These are phyloP conservation scores for Lentinula detonsa DNA, from an alignment of 768 basidiomycete genomes.

Conservation along the genomic window DNA sequence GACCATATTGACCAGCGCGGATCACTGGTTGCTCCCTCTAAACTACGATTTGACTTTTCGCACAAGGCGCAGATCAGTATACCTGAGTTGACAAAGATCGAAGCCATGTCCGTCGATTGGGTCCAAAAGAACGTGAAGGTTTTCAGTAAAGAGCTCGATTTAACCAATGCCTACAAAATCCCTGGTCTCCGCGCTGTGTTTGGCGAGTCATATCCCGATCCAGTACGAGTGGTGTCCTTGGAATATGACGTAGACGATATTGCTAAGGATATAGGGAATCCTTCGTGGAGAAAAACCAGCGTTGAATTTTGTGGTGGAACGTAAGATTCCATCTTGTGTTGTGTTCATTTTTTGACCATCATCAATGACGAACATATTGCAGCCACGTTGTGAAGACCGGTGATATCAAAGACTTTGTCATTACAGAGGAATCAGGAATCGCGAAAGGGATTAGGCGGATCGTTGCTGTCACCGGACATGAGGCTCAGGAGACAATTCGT, in stretches of 20 bases:
- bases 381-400: conserved; percentile 96
- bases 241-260: conserved; percentile 89
- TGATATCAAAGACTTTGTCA: conserved; percentile 94
- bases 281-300: conserved; percentile 87
- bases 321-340: conserved; percentile 38
- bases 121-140: conserved; percentile 86
- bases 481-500: conserved; percentile 78
- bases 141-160: conserved; percentile 78
- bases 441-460: conserved; percentile 97
- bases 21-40: conserved; percentile 91
- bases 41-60: conserved; percentile 97
- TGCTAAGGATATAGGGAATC: conserved; percentile 75
- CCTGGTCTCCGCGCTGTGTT: conserved; percentile 96
- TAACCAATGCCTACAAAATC: conserved; percentile 76
- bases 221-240: conserved; percentile 90
- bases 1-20: conserved; percentile 99
- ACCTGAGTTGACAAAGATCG: conserved; percentile 76
- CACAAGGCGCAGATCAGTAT: conserved; percentile 86
- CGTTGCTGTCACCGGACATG: conserved; percentile 90
- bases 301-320: conserved; percentile 99
- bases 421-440: conserved; percentile 94
- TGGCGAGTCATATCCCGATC: conserved; percentile 96
- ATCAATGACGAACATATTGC: not conserved
- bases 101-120: conserved; percentile 82
- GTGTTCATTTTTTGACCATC: not conserved